phyloP scores from a whole-genome alignment of 78 protist genomes.

The Isochrysis galbana region DNA sequence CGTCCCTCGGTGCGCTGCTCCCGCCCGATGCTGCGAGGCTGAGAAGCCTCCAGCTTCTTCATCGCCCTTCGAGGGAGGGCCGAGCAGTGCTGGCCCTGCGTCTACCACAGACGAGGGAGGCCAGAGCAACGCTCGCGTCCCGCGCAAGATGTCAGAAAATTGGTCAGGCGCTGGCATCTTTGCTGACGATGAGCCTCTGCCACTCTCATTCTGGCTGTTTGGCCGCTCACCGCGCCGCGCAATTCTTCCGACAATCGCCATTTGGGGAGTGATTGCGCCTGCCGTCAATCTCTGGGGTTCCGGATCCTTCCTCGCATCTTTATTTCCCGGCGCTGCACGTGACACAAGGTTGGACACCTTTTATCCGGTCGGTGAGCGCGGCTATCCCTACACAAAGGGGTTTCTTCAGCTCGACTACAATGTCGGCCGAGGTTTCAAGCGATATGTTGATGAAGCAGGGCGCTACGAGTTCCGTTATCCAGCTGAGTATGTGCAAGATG shows the following conservation, averaged over 20 bases:
- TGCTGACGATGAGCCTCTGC: neutral
- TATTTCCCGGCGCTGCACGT: neutral
- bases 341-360: neutral
- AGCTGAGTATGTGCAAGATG: neutral
- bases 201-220: neutral
- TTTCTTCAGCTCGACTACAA: neutral
- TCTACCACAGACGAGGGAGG: too few species aligned
- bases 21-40: too few species aligned
- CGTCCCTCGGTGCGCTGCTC: too few species aligned
- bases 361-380: neutral
- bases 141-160: too few species aligned
- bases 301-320: neutral
- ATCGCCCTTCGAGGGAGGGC: too few species aligned
- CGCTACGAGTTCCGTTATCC: constrained; percentile 2
- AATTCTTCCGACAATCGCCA: neutral
- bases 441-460: neutral
- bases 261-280: neutral
- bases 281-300: neutral
- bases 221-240: neutral
- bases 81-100: too few species aligned
- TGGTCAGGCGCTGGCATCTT: constrained; percentile 4
- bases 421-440: neutral
- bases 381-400: neutral
- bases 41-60: too few species aligned
- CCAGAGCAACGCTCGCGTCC: too few species aligned